Conservation (phyloP, 345 rosid genomes). For the Eucalyptus pauciflora region DNA sequence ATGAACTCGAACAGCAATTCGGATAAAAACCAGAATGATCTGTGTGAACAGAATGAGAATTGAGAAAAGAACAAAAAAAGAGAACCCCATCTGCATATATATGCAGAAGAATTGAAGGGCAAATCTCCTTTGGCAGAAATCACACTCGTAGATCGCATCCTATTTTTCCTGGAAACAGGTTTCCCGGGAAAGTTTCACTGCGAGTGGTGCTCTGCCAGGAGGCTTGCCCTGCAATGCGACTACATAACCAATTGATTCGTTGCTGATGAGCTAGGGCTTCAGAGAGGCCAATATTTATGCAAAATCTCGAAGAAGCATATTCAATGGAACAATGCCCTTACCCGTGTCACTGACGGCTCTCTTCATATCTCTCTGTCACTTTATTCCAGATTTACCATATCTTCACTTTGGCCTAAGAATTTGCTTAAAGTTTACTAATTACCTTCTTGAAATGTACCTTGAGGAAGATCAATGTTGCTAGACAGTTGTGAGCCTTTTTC, state of each 20-base stretch:
- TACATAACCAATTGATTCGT: background rate
- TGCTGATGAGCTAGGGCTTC: background rate
- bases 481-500: background rate
- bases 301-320: background rate
- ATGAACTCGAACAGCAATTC: background rate
- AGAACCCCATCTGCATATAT: background rate
- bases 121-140: conserved; percentile 36
- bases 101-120: conserved; percentile 1
- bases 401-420: background rate
- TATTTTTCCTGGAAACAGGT: background rate
- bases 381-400: background rate
- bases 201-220: background rate
- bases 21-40: background rate
- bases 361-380: background rate
- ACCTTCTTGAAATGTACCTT: background rate
- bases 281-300: background rate
- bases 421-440: background rate
- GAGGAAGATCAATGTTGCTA: background rate
- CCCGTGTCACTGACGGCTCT: background rate
- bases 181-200: background rate
- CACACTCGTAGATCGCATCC: background rate
- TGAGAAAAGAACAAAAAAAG: background rate
- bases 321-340: background rate
- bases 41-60: background rate
- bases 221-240: background rate